Evolutionary conservation across 129 eudicot genomes (phyloP), one percentile per base, ranked within the genome.

Genomic region (Chrysanthemum makinoi): DNA sequence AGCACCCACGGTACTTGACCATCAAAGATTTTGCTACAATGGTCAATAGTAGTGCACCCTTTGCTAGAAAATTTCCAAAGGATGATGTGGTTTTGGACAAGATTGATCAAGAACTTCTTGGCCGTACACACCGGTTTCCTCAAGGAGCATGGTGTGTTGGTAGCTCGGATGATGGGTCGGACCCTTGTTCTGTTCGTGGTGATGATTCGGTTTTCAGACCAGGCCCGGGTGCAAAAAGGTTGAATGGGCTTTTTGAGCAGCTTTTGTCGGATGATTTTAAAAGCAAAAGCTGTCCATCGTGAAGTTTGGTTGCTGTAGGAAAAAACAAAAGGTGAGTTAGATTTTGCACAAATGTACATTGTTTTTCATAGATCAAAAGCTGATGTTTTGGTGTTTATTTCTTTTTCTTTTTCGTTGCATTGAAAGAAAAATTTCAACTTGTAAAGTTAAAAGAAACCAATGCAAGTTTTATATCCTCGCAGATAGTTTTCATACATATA

Each of bases 81-180:
- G 94, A 87, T 43, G 97, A 94, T 66, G 83, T 91, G 10, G 94
- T 91, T 47, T 77, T 94, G 30, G 99, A 94, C 76, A 89, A 80
- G 84, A 94, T 94, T 68, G 99, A 94, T 55, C 60, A 76, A 73
- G 97, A 94, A 68, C 83, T 94, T 33, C 71, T 94, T 3, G 88
- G 90, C 10, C 85, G 97, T 1, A 75, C 85, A 0, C 60, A 78
- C 78, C 88, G 97, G 57, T 90, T 94, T 52, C 69, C 89, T 24
- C 88, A 80, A 3, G 99, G 99, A 24, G 99, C 91, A 16, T 94
- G 99, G 99, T 94, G 99, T 55, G 79, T 86, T 43, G 99, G 97
- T 16, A 83, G 79, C 74, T 81, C 85, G 24, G 87, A 82, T 13
- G 70, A 64, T 60, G 98, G 92, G 54, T 66, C 80, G 10, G 99